Conservation (phyloP, 768 basidiomycete genomes). For the Xerocomellus amylosporus region DNA sequence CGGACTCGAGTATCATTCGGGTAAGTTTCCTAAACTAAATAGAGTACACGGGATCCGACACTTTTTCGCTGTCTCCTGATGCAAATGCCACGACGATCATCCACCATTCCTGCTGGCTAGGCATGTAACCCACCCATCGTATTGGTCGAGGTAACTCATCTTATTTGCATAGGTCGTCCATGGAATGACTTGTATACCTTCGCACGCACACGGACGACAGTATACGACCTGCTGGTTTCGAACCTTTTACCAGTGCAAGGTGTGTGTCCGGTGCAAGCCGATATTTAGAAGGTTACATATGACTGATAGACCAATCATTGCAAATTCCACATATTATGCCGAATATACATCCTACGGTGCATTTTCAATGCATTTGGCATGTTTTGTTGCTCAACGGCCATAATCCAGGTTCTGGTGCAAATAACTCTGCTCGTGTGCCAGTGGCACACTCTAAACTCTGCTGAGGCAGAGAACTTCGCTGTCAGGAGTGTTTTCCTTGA, state of each 20-base stretch:
- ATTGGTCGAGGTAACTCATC: background rate
- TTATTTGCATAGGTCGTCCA: background rate
- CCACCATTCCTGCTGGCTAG: background rate
- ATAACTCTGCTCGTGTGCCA: conserved; percentile 42
- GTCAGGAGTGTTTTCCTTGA: conserved; percentile 50
- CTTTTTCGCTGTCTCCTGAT: background rate
- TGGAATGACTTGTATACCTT: background rate
- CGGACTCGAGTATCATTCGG: background rate
- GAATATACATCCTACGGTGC: conserved; percentile 49
- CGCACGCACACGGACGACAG: background rate
- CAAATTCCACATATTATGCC: conserved; percentile 54
- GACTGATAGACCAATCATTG: conserved; percentile 42
- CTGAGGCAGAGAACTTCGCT: conserved; percentile 43
- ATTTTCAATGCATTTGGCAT: background rate
- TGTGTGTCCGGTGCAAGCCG: background rate
- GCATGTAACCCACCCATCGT: background rate
- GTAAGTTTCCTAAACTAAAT: background rate
- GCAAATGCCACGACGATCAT: background rate
- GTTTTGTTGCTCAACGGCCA: background rate
- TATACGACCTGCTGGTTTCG: background rate
- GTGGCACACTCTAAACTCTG: conserved; percentile 41
- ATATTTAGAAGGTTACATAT: conserved; percentile 28
- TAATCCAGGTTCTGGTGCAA: conserved; percentile 47
- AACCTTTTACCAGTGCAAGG: background rate
- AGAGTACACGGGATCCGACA: background rate